Evolutionary conservation across 176 grass and related monocot species (phyloP), one percentile per base, ranked within the genome.

Genomic region (Paspalum vaginatum): DNA sequence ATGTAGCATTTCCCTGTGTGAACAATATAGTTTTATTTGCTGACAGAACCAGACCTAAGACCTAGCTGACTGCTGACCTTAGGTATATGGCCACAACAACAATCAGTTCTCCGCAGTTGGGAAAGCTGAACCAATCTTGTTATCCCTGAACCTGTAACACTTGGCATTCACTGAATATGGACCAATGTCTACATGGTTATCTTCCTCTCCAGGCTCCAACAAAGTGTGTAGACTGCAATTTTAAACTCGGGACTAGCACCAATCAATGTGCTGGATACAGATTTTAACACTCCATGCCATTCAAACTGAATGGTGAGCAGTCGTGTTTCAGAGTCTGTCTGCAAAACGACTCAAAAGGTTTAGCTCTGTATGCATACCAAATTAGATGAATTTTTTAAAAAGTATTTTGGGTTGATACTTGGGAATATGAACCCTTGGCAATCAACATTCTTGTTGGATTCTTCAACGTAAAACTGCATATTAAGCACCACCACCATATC

Each of bases 401-500:
- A 67, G 51, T 58, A 79, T 47, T 22, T 59, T 65, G 13, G 17
- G 16, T 49, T 72, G 72, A 52, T 65, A 79, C 85, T 74, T 46
- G 87, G 91, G 44, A 93, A 80, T 68, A 93, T 88, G 13, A 85
- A 93, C 6, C 87, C 87, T 71, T 87, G 92, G 77, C 88, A 93
- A 22, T 93, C 85, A 45, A 93, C 87, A 18, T 77, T 87, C 24
- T 81, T 84, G 62, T 90, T 93, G 21, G 85, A 85, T 80, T 93
- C 87, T 93, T 93, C 85, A 50, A 93, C 51, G 66, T 93, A 93
- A 80, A 93, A 93, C 87, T 90, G 85, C 72, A 88, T 75, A 70
- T 76, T 24, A 44, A 16, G 52, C 63, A 40, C 45, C 44, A 43
- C 8, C 18, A 5, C 52, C 9, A 13, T 14, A 80, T 42, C 4